Evolutionary conservation across 768 basidiomycete genomes (phyloP), one percentile per base, ranked within the genome.

Genomic region (Sporobolomyces roseus): DNA sequence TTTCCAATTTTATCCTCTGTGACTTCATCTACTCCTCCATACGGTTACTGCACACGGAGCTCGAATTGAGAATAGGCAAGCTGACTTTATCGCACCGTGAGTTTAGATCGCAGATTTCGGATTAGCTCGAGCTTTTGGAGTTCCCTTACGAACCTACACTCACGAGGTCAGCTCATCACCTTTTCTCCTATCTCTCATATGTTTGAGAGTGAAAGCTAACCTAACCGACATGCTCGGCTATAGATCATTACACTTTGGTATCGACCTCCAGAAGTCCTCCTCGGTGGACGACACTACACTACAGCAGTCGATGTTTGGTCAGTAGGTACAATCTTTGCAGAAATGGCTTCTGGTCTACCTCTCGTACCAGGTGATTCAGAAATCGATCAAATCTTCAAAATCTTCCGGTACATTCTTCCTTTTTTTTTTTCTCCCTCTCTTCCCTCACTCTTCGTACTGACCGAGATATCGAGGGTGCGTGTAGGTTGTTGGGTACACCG

Each of bases 201-300:
- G n/a, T n/a, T n/a, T n/a, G n/a, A n/a, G n/a, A n/a, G n/a, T n/a
- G n/a, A n/a, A n/a, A n/a, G n/a, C n/a, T n/a, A n/a, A n/a, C n/a
- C n/a, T n/a, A n/a, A n/a, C n/a, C n/a, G n/a, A n/a, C n/a, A n/a
- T n/a, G n/a, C n/a, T n/a, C n/a, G n/a, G n/a, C n/a, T n/a, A n/a
- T n/a, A n/a, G n/a, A 96, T 99, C 55, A 96, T 99, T 33, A 99
- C 96, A 7, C 83, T 99, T 38, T 99, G 96, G 96, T 99, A 99
- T 77, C 90, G 96, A 54, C 92, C 94, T 9, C 96, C 96, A 5
- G 94, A 98, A 78, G 94, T 99, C 52, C 83, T 99, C 25, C 87
- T 99, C 1, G 94, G 94, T 38, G 89, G 91, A 2, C 87, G 93
- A 51, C 93, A 98, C 78, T 99, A 99, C 80, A 73, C 71, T 0